phyloP scores from a whole-genome alignment of 306 rosid genomes.

The Inga oerstediana region DNA sequence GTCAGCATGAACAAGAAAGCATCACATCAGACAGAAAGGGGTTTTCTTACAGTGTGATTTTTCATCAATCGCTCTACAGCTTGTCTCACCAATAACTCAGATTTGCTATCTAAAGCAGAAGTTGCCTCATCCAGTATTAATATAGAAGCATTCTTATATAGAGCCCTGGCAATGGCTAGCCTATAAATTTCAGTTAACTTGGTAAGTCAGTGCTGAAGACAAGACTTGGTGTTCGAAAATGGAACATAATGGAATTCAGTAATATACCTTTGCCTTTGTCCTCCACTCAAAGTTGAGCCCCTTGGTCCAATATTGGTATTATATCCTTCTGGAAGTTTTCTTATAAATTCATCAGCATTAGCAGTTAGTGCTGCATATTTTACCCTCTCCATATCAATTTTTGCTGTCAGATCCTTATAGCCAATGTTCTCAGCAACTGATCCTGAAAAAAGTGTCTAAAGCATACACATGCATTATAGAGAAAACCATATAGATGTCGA shows the following conservation, averaged over 20 bases:
- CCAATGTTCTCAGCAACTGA: conserved; percentile 93
- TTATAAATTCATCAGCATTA: conserved; percentile 83
- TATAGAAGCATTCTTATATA: conserved; percentile 75
- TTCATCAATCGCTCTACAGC: conserved; percentile 78
- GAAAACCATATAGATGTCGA: not conserved
- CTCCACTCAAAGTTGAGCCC: conserved; percentile 88
- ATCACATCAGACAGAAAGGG: not conserved
- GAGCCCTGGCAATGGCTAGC: conserved; percentile 85
- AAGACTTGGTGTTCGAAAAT: conserved; percentile 4
- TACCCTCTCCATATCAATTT: conserved; percentile 76
- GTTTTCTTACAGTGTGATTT: conserved; percentile 70
- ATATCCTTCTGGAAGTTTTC: conserved; percentile 75
- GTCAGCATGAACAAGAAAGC: not conserved
- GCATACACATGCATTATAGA: conserved; percentile 25
- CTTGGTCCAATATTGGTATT: conserved; percentile 82
- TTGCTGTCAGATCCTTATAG: conserved; percentile 66
- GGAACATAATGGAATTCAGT: conserved; percentile 22
- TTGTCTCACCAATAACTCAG: conserved; percentile 77
- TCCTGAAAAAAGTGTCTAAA: conserved; percentile 85
- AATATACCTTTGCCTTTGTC: conserved; percentile 87
- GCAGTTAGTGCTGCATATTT: conserved; percentile 73
- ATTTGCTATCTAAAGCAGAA: conserved; percentile 82
- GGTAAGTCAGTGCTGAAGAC: not conserved
- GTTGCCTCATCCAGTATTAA: conserved; percentile 91
- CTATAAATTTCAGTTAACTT: conserved; percentile 48